Conservation (phyloP, 225 moss, liverwort and hornwort species). For the Anthoceros angustus region DNA sequence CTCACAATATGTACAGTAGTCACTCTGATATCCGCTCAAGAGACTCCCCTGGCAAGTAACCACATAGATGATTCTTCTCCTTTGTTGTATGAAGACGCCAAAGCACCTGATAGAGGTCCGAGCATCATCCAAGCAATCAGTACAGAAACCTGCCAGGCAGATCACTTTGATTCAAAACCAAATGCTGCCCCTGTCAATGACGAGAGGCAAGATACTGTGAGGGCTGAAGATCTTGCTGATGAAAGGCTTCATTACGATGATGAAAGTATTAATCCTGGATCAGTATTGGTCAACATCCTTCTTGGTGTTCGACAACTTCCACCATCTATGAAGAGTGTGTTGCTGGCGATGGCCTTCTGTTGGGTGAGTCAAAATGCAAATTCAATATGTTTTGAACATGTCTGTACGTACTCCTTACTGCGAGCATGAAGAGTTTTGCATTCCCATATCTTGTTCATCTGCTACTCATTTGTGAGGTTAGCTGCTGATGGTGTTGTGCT, state of each 20-base stretch:
- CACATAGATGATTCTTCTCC: conserved; percentile 9
- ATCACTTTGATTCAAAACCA: conserved; percentile 7
- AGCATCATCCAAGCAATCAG: not conserved
- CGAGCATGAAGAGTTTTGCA: not conserved
- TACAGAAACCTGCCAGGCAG: conserved; percentile 12
- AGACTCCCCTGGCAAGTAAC: conserved; percentile 23
- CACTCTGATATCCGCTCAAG: conserved; percentile 47
- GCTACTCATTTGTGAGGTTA: not conserved
- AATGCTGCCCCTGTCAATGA: not conserved
- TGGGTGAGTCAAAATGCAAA: conserved; percentile 26
- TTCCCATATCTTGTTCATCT: not conserved
- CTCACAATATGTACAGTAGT: conserved; percentile 45
- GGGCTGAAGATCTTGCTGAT: not conserved
- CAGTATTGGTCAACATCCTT: conserved; percentile 52
- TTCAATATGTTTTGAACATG: not conserved
- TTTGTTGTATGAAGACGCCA: conserved; percentile 8
- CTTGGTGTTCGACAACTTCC: conserved; percentile 54
- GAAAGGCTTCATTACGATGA: not conserved
- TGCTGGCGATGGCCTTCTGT: conserved; percentile 66
- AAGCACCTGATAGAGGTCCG: not conserved
- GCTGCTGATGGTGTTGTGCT: not conserved
- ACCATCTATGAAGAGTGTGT: conserved; percentile 49
- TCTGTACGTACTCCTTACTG: not conserved
- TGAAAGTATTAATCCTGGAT: conserved; percentile 27
- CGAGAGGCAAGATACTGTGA: conserved; percentile 3